Base-by-base conservation (phyloP, 139 green algal species). In the Coccomyxa sp. region DNA sequence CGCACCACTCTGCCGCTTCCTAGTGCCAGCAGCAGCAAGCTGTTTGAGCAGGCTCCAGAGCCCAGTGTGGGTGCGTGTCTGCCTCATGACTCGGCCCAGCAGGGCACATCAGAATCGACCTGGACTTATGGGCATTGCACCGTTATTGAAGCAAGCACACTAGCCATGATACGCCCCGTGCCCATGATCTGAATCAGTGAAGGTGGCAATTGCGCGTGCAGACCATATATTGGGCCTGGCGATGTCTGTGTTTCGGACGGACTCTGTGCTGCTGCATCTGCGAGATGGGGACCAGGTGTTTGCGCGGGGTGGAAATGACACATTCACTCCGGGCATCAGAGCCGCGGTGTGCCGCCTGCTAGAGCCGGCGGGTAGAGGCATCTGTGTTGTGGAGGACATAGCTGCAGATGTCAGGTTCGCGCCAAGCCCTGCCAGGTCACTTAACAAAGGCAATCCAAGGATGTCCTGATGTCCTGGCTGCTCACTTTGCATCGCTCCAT, bases 161-260 rank as follows among this genome's bases (percentile, higher is more conserved):
- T 11, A 51, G 38, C 38, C 38, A 51, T 51, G 3, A 51, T 51
- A 7, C 3, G 38, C 38, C 38, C 38, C 7, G 38, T 51, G 38
- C 38, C 38, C 38, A 51, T 51, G 38, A 7, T 51, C 38, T 51
- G 38, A 51, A 51, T 51, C 3, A 11, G 7, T 51, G 38, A 51
- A 3, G 7, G 38, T 51, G 38, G 38, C 38, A 11, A 51, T 51
- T 51, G 38, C 38, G 1, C 45, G 71, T 10, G 71, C 71, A 77
- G 71, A 77, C 17, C 71, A 77, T n/a, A 77, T 77, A 9, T n/a
- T 77, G 27, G 71, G 71, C 71, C 27, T 77, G 71, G 71, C 71
- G 71, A 15, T 38, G 71, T 51, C 27, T 38, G 71, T 77, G 23
- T 77, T 77, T n/a, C 71, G 71, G 71, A 38, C n/a, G 27, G 71